These are phyloP conservation scores for Panus rudis DNA, from an alignment of 768 basidiomycete species.

Conservation along the genomic window DNA sequence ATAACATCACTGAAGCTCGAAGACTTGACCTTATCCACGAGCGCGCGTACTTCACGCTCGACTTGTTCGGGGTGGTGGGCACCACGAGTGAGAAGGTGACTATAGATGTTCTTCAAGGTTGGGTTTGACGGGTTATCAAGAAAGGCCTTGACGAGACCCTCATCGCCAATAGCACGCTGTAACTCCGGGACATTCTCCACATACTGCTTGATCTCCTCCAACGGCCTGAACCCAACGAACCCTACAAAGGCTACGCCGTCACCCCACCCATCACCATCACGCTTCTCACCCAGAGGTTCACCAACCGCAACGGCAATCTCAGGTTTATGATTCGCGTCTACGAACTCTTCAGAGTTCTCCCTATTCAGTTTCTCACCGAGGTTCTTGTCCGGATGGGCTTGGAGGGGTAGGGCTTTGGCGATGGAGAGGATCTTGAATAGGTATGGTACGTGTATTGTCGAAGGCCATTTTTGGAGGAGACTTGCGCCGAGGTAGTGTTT, in stretches of 20 bases:
- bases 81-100: slow-evolving; percentile 33
- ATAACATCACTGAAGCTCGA: slow-evolving; percentile 7
- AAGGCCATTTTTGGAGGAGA: slow-evolving; percentile 23
- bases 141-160: slow-evolving; percentile 27
- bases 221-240: slow-evolving; percentile 50
- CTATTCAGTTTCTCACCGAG: slow-evolving; percentile 36
- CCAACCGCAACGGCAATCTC: slow-evolving; percentile 51
- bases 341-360: slow-evolving; percentile 33
- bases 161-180: slow-evolving; percentile 28
- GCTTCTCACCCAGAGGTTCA: slow-evolving; percentile 27
- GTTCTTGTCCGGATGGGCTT: slow-evolving; percentile 49
- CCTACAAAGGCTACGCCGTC: slow-evolving; percentile 25
- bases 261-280: slow-evolving; percentile 6
- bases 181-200: slow-evolving; percentile 40
- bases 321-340: slow-evolving; percentile 53
- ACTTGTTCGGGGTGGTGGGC: slow-evolving; percentile 22
- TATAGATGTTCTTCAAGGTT: slow-evolving; percentile 34
- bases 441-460: slow-evolving; percentile 38
- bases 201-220: slow-evolving; percentile 35
- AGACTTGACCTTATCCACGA: slow-evolving; percentile 19
- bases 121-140: slow-evolving; percentile 23
- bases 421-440: slow-evolving; percentile 53
- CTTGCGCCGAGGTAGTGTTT: slow-evolving; percentile 29
- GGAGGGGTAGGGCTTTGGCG: slow-evolving; percentile 47
- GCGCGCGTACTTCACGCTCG: slow-evolving; percentile 26